A percentile compares a stretch with the other conserved stretches of the same genome.
These are phyloP conservation scores for Stagonosporopsis cucurbitacearum DNA, from an alignment of 2,329 filamentous ascomycete genomes.

Conservation along the genomic window DNA sequence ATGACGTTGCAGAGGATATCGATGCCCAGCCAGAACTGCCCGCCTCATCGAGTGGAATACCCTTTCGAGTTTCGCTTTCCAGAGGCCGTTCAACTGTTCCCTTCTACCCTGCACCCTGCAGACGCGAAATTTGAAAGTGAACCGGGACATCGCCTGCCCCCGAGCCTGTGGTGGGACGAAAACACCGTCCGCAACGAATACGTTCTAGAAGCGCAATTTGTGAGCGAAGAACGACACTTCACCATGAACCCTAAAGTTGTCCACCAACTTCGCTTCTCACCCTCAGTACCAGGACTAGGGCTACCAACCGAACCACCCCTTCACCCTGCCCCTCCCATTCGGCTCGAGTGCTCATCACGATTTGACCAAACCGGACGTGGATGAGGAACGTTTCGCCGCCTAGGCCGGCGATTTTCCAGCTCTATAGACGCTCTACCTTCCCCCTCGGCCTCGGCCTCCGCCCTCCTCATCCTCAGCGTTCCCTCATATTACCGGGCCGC, in stretches of 20 bases:
- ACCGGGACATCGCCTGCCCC: slow-evolving; percentile 25
- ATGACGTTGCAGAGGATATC: slow-evolving; percentile 10
- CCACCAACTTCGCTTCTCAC: slow-evolving; percentile 27
- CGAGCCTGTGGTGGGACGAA: slow-evolving; percentile 27
- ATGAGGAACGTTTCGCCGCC: background rate
- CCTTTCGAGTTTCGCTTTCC: slow-evolving; percentile 36
- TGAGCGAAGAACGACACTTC: slow-evolving; percentile 21
- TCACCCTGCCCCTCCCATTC: background rate
- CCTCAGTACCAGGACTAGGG: slow-evolving; percentile 21
- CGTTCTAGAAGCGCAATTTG: slow-evolving; percentile 27
- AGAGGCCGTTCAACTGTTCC: slow-evolving; percentile 20
- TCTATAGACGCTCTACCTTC: background rate
- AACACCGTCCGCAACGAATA: slow-evolving; percentile 27
- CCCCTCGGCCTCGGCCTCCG: background rate
- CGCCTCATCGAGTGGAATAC: slow-evolving; percentile 24
- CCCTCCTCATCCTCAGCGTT: background rate
- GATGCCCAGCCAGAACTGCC: slow-evolving; percentile 23
- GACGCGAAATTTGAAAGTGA: slow-evolving; percentile 22
- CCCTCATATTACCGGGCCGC: slow-evolving; percentile 2
- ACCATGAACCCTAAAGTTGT: slow-evolving; percentile 24
- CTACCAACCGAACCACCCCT: background rate
- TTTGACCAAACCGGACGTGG: background rate
- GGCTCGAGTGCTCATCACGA: background rate
- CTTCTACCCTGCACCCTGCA: slow-evolving; percentile 13
- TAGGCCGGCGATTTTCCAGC: background rate